Evolutionary conservation across 1,139 yeast species (phyloP).

Genomic region (Petasospora fabianii): DNA sequence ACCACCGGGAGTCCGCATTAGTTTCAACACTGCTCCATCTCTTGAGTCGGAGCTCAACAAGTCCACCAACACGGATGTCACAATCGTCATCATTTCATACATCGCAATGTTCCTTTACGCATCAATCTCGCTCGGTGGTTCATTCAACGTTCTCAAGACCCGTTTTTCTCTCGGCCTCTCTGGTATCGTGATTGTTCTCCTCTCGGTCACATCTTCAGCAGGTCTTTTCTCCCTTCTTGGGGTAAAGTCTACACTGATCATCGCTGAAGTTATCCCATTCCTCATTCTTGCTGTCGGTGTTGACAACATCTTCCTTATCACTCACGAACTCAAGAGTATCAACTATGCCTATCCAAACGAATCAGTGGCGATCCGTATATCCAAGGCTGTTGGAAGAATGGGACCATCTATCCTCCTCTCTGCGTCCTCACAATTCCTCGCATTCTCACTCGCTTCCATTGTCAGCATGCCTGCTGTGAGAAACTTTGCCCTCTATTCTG

Average conservation of each 20-base stretch:
- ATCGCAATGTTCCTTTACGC: constrained; percentile 88
- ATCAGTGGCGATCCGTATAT: constrained; percentile 50
- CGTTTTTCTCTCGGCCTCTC: constrained; percentile 74
- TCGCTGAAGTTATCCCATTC: constrained; percentile 97
- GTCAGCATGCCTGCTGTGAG: constrained; percentile 96
- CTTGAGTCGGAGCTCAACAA: constrained; percentile 79
- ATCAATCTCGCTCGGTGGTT: constrained; percentile 75
- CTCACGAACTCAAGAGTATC: constrained; percentile 67
- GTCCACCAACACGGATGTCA: constrained; percentile 75
- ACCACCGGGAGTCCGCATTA: constrained; percentile 53
- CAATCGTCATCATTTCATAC: constrained; percentile 70
- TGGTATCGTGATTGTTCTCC: constrained; percentile 75
- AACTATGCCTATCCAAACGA: constrained; percentile 43
- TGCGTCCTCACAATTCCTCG: constrained; percentile 68
- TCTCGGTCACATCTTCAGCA: constrained; percentile 77
- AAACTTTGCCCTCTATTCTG: constrained; percentile 88
- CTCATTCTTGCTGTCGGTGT: constrained; percentile 90
- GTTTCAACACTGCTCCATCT: constrained; percentile 80
- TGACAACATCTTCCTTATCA: constrained; percentile 83
- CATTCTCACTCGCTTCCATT: constrained; percentile 73
- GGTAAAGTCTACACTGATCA: constrained; percentile 80
- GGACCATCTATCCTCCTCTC: constrained; percentile 88
- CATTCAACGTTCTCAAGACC: constrained; percentile 47
- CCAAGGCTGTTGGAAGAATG: constrained; percentile 62
- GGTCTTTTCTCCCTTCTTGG: constrained; percentile 78